Conservation (phyloP, 2,329 filamentous ascomycete genomes). For the Colletotrichum chrysophilum region DNA sequence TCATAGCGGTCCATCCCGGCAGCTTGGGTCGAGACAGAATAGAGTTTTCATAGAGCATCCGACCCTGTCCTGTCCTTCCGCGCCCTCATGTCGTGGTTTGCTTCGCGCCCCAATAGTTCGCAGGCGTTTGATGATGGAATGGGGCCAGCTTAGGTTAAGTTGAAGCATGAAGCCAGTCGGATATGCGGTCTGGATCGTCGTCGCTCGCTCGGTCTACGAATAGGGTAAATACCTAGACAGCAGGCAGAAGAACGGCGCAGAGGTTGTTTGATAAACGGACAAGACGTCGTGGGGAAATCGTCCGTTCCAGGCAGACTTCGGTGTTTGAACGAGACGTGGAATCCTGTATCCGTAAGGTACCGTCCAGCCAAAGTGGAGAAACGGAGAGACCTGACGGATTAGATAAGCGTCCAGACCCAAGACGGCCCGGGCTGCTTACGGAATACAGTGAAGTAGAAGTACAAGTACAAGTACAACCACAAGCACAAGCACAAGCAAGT, state of each 20-base stretch:
- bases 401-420: neutral
- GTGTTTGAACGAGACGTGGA: neutral
- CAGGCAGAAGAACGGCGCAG: neutral
- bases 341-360: neutral
- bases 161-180: neutral
- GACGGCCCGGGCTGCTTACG: neutral
- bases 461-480: no score
- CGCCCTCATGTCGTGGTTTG: neutral
- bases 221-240: neutral
- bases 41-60: neutral
- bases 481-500: neutral
- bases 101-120: neutral
- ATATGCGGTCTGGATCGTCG: neutral
- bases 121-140: neutral
- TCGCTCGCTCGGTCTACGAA: neutral
- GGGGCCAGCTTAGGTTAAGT: neutral
- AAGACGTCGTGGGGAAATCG: neutral
- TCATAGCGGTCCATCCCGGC: constrained; percentile 6
- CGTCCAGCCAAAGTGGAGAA: neutral
- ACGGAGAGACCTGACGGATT: neutral
- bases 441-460: no score
- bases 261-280: neutral
- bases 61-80: neutral
- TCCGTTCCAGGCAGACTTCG: neutral
- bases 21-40: constrained; percentile 10